Conservation (phyloP, 495 filamentous ascomycete species). For the Peziza echinospora region DNA sequence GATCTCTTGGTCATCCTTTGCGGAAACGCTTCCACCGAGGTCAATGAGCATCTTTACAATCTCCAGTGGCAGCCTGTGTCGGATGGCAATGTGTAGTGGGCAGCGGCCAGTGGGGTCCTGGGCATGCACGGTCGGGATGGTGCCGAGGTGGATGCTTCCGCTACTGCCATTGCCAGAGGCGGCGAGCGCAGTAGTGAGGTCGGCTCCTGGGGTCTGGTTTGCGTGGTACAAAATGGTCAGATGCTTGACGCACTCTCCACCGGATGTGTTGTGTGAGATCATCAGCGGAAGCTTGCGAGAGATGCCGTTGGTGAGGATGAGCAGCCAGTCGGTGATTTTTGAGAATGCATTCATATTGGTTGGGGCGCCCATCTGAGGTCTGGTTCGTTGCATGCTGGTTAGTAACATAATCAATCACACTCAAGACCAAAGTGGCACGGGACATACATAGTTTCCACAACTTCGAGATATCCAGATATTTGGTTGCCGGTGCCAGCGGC, state of each 20-base stretch:
- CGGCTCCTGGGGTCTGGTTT: background rate
- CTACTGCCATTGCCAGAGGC: background rate
- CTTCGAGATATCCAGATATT: background rate
- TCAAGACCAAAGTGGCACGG: background rate
- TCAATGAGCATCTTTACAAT: background rate
- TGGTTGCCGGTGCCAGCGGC: background rate
- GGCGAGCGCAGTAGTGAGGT: too few relatives aligned
- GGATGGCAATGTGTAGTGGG: background rate
- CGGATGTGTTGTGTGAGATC: background rate
- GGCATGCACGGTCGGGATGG: background rate
- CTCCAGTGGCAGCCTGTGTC: background rate
- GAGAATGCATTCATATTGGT: background rate
- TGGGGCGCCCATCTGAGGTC: background rate
- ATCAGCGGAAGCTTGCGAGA: background rate
- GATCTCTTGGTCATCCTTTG: background rate
- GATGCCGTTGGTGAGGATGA: background rate
- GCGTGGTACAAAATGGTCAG: background rate
- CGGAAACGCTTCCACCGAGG: background rate
- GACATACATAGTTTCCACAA: background rate
- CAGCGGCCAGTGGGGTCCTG: background rate
- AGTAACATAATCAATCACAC: background rate
- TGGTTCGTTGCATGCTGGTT: background rate
- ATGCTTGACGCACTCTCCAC: background rate
- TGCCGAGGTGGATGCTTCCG: background rate
- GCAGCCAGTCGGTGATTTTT: background rate